Evolutionary conservation across 192 early-diverging fungal species (phyloP).

Genomic region (Anaeromyces robustus): DNA sequence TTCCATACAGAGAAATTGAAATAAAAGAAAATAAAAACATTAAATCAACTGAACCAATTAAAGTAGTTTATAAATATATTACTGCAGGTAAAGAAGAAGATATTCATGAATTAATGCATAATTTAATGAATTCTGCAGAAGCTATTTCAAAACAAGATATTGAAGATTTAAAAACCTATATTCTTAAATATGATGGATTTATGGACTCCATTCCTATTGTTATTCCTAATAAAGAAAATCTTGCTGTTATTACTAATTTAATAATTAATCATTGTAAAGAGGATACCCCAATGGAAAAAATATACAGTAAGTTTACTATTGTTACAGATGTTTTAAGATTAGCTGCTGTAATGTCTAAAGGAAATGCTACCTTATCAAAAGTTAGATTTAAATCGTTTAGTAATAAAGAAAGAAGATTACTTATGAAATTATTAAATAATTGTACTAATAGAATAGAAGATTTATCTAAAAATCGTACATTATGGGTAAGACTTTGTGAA

Average conservation of each 20-base stretch:
- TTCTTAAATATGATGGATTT: neutral
- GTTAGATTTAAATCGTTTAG: neutral
- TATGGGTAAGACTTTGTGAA: neutral
- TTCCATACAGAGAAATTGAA: neutral
- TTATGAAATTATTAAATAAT: neutral
- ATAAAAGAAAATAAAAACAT: too few relatives aligned
- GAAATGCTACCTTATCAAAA: neutral
- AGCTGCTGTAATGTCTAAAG: neutral
- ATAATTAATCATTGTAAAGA: neutral
- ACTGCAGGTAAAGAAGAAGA: neutral
- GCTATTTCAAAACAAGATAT: neutral
- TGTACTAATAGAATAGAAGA: neutral
- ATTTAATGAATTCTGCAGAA: neutral
- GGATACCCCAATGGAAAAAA: neutral
- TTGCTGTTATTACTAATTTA: neutral
- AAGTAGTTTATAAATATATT: neutral
- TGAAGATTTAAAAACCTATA: neutral
- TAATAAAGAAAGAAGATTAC: neutral
- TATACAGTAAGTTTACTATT: neutral
- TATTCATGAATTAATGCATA: neutral
- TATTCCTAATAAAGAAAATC: neutral
- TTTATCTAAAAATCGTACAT: neutral
- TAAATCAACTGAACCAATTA: neutral
- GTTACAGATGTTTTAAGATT: neutral
- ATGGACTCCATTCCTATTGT: neutral